phyloP scores from a whole-genome alignment of 805 yeast genomes.

The Candida germanica region DNA sequence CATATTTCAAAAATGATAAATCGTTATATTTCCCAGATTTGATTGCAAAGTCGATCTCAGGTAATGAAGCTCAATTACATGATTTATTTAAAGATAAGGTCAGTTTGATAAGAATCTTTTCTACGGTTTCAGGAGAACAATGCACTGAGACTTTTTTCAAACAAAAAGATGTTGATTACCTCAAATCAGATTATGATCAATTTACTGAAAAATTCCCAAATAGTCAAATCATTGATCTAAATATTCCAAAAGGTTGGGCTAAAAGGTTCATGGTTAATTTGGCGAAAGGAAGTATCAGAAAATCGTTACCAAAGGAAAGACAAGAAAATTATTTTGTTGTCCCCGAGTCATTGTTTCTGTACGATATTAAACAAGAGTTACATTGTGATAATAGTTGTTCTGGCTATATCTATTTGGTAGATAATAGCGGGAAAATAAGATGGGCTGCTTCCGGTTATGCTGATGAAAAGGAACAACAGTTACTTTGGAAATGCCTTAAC shows the following conservation, averaged over 20 bases:
- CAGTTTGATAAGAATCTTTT: constrained; percentile 61
- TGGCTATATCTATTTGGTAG: constrained; percentile 81
- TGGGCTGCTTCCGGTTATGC: constrained; percentile 93
- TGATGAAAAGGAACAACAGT: constrained; percentile 56
- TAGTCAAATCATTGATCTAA: constrained; percentile 72
- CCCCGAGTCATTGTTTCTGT: constrained; percentile 56
- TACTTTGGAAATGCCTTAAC: constrained; percentile 63
- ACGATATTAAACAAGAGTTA: constrained; percentile 54
- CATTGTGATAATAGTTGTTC: constrained; percentile 72
- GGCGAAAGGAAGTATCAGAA: constrained; percentile 41
- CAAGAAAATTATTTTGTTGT: constrained; percentile 61
- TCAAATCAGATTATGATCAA: constrained; percentile 33
- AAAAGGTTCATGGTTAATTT: constrained; percentile 61
- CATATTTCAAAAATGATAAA: constrained; percentile 69
- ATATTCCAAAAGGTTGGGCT: constrained; percentile 68
- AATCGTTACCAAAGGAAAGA: constrained; percentile 45
- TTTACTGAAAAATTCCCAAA: constrained; percentile 45
- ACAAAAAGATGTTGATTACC: constrained; percentile 38
- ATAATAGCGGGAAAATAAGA: constrained; percentile 67
- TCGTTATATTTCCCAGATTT: constrained; percentile 83
- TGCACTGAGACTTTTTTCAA: constrained; percentile 62
- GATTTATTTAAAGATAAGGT: constrained; percentile 47
- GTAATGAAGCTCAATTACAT: constrained; percentile 34
- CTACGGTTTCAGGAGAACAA: constrained; percentile 68
- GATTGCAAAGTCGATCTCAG: constrained; percentile 49